These are phyloP conservation scores for Tolypocladium tundrense DNA, from an alignment of 2,329 filamentous ascomycete genomes.

Conservation along the genomic window DNA sequence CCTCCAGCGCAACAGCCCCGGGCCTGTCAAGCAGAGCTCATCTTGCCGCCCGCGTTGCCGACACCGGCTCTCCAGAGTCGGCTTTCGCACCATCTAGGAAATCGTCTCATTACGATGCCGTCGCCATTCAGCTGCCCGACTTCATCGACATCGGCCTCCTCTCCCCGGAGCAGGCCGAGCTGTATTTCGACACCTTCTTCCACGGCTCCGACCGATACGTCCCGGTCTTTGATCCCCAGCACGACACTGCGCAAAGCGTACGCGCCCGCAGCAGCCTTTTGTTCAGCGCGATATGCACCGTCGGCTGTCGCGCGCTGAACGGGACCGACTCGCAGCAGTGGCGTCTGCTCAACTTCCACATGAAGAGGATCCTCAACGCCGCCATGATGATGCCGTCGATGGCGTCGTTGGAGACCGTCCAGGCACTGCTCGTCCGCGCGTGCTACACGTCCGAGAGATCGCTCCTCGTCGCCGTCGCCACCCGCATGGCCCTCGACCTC, in stretches of 20 bases:
- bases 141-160: constrained; percentile 11
- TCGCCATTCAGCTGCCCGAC: constrained; percentile 6
- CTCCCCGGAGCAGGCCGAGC: constrained; percentile 10
- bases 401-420: constrained; percentile 35
- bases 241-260: constrained; percentile 35
- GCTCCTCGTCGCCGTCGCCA: constrained; percentile 36
- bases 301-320: constrained; percentile 35
- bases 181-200: constrained; percentile 15
- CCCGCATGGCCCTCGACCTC: constrained; percentile 38
- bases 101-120: not conserved
- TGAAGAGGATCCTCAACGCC: constrained; percentile 32
- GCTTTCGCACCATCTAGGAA: not conserved
- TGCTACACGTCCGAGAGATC: constrained; percentile 43
- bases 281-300: constrained; percentile 39
- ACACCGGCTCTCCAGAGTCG: not conserved
- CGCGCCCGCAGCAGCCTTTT: constrained; percentile 35
- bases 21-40: not conserved
- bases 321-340: constrained; percentile 27
- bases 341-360: constrained; percentile 31
- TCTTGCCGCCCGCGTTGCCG: not conserved
- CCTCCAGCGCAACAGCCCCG: not conserved
- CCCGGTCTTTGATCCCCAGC: constrained; percentile 13
- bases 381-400: constrained; percentile 11
- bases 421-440: constrained; percentile 39
- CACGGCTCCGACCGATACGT: constrained; percentile 16